phyloP scores from a whole-genome alignment of 345 rosid species.

The Excoecaria agallocha region DNA sequence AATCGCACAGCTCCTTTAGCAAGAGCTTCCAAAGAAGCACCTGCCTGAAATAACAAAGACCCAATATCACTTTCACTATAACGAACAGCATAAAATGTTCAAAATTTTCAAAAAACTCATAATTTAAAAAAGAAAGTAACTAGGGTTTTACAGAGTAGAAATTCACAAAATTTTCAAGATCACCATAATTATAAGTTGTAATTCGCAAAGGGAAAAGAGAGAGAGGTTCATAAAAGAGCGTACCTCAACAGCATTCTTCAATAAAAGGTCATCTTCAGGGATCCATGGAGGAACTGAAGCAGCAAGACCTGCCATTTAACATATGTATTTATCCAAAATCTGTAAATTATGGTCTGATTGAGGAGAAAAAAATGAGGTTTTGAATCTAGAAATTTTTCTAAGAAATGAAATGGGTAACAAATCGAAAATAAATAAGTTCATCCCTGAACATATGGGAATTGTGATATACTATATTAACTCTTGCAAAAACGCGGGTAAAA shows the following conservation, averaged over 20 bases:
- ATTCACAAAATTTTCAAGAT: background rate
- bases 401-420: background rate
- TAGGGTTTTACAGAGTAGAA: constrained; percentile 4
- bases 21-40: constrained; percentile 95
- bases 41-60: constrained; percentile 47
- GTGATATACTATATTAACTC: background rate
- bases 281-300: constrained; percentile 42
- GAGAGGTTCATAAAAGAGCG: background rate
- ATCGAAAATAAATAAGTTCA: background rate
- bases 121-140: background rate
- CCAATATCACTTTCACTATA: background rate
- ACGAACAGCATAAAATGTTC: background rate
- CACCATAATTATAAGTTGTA: background rate
- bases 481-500: constrained; percentile 2
- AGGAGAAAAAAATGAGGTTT: background rate
- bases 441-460: background rate
- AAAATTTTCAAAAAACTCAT: background rate
- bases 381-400: background rate
- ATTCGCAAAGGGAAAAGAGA: background rate
- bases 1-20: constrained; percentile 94
- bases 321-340: background rate
- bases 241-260: constrained; percentile 85
- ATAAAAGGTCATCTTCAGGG: constrained; percentile 72
- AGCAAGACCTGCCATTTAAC: constrained; percentile 63
- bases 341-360: background rate